Evolutionary conservation across 2,329 filamentous ascomycete species (phyloP).

Genomic region (Chaetomiaceae sp.): DNA sequence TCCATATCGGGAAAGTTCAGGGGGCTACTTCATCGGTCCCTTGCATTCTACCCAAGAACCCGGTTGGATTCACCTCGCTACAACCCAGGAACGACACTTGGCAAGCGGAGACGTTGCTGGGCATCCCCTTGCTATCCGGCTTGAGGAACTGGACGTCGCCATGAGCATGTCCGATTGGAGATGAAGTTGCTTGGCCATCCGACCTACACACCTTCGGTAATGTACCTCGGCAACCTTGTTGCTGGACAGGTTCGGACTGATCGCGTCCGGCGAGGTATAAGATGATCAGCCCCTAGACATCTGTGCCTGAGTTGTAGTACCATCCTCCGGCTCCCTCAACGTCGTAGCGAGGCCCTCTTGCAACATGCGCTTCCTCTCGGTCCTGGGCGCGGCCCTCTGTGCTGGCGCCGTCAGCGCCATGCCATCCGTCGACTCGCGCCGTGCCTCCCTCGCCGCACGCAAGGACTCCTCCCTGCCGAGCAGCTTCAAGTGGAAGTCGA

Average conservation of each 20-base stretch:
- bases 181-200: not conserved
- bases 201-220: not conserved
- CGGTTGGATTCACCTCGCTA: not conserved
- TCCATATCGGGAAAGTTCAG: not conserved
- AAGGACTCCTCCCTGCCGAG: conserved; percentile 1
- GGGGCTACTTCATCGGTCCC: not conserved
- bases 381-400: conserved; percentile 1
- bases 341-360: not conserved
- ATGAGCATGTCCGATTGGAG: not conserved
- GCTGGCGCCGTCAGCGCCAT: not conserved
- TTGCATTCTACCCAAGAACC: not conserved
- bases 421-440: not conserved
- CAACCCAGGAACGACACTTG: not conserved
- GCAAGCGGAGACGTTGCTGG: not conserved
- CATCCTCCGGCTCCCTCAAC: not conserved
- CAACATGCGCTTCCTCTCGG: not conserved
- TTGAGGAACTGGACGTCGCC: not conserved
- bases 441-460: not conserved
- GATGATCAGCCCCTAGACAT: not conserved
- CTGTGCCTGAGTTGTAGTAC: not conserved
- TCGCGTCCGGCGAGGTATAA: no score
- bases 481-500: conserved; percentile 21
- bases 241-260: no score
- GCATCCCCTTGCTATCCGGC: not conserved
- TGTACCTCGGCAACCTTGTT: not conserved